Conservation (phyloP, 768 basidiomycete species). For the Paxillus ammoniavirescens region DNA sequence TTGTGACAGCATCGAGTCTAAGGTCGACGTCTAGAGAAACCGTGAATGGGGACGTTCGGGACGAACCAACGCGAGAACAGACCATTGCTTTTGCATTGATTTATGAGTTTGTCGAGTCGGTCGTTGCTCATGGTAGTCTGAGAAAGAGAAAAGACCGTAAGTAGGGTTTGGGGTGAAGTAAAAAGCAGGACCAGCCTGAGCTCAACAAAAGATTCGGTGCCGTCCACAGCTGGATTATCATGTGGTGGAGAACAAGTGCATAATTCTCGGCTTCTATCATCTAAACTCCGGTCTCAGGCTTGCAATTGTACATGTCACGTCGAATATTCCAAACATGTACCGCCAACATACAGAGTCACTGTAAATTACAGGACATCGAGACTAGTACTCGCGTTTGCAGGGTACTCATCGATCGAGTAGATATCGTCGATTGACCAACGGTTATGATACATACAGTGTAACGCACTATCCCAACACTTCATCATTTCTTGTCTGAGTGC, state of each 20-base stretch:
- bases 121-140: conserved; percentile 50
- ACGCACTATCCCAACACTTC: neutral
- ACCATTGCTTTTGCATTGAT: conserved; percentile 68
- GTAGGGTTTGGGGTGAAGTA: conserved; percentile 4
- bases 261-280: neutral
- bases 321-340: neutral
- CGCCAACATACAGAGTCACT: no score
- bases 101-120: conserved; percentile 57
- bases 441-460: neutral
- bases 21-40: conserved; percentile 64
- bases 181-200: conserved; percentile 21
- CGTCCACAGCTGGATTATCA: conserved; percentile 11
- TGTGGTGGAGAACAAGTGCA: conserved; percentile 16
- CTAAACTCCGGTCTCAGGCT: neutral
- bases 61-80: conserved; percentile 15
- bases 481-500: conserved; percentile 73
- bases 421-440: neutral
- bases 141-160: conserved; percentile 13
- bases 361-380: neutral
- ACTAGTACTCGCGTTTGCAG: no score
- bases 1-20: conserved; percentile 77
- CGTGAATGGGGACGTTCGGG: conserved; percentile 6
- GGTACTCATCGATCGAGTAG: no score
- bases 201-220: conserved; percentile 17
- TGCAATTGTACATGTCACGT: neutral